Evolutionary conservation across 75 land plant genomes (phyloP).

Genomic region (Cupressus sempervirens): DNA sequence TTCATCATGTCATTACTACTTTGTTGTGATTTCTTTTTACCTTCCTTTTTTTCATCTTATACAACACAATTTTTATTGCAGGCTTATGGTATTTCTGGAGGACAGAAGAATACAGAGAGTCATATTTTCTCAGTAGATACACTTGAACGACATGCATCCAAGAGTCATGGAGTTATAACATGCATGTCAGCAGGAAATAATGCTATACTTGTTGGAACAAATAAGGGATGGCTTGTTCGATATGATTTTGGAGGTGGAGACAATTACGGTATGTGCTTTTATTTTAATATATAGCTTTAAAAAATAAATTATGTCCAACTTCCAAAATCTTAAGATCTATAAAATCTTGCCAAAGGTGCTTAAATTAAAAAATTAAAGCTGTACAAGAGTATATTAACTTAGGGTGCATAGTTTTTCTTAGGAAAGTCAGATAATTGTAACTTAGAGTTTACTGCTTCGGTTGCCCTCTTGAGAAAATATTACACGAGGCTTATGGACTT

Average conservation of each 20-base stretch:
- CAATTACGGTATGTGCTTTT: constrained; percentile 42
- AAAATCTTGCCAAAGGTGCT: no score
- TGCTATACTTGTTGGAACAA: constrained; percentile 81
- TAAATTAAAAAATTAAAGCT: not conserved
- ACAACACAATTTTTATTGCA: not conserved
- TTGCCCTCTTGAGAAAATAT: not conserved
- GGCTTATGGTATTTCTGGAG: constrained; percentile 3
- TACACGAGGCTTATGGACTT: not conserved
- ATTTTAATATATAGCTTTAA: not conserved
- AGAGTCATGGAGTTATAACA: constrained; percentile 70
- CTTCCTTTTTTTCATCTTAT: not conserved
- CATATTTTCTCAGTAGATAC: constrained; percentile 71
- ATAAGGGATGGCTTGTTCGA: constrained; percentile 82
- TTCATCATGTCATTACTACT: not conserved
- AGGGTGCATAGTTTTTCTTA: not conserved
- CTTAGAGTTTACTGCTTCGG: not conserved
- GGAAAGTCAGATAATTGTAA: not conserved
- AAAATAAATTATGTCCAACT: not conserved
- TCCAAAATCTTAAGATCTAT: not conserved
- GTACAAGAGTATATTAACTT: not conserved
- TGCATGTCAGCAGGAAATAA: constrained; percentile 94
- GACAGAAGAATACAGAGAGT: constrained; percentile 29
- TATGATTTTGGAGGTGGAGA: constrained; percentile 81
- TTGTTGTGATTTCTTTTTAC: not conserved
- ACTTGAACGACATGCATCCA: constrained; percentile 75